Conservation (phyloP, 2,329 filamentous ascomycete species). For the Fusarium oligoseptatum region DNA sequence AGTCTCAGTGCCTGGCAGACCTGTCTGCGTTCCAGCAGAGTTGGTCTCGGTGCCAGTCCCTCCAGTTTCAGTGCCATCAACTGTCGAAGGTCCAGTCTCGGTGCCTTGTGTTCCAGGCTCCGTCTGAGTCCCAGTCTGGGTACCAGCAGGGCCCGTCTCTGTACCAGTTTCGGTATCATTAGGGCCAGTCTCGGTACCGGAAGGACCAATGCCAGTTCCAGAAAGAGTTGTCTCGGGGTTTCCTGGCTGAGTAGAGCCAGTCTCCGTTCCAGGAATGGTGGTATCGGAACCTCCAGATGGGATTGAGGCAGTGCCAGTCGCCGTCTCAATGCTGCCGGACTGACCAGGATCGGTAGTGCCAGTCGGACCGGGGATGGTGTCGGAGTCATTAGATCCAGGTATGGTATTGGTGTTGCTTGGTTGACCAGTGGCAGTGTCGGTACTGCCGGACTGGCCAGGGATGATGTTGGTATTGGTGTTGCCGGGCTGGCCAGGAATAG, state of each 20-base stretch:
- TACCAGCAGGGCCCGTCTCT: not conserved
- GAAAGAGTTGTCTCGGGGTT: not conserved
- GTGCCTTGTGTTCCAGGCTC: not conserved
- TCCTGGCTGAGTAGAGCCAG: not conserved
- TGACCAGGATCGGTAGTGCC: not conserved
- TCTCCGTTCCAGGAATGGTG: not conserved
- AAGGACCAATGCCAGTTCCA: not conserved
- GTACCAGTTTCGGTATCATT: not conserved
- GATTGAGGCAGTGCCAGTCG: not conserved
- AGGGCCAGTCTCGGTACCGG: not conserved
- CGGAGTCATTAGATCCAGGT: not conserved
- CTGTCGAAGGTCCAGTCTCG: not conserved
- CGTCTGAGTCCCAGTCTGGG: not conserved
- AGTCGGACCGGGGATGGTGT: not conserved
- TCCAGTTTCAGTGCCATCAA: not conserved
- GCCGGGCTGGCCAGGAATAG: not conserved
- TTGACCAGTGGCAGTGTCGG: not conserved
- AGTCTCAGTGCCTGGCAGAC: not conserved
- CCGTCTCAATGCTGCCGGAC: not conserved
- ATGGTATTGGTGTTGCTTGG: not conserved
- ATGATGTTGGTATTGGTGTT: not conserved
- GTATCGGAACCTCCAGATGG: not conserved
- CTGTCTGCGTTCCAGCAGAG: not conserved
- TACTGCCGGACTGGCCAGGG: not conserved
- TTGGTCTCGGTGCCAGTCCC: not conserved